Conservation (phyloP, 345 rosid genomes). For the Erodium maritimum region DNA sequence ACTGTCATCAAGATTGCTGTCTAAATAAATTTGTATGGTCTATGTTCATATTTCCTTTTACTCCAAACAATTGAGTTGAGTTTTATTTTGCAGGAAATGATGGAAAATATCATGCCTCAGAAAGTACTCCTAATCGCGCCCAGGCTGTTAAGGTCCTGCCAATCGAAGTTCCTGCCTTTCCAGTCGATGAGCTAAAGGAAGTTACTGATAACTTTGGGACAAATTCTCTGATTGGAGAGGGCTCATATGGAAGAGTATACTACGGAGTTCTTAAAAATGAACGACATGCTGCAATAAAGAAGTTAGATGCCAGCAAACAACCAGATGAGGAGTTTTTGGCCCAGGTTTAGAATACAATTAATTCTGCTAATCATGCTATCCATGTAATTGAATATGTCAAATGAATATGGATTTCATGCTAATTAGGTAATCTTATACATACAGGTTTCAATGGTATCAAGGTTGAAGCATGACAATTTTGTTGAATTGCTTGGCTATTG, state of each 20-base stretch:
- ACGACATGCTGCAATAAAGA: slow-evolving; percentile 69
- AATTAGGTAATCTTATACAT: slow-evolving; percentile 3
- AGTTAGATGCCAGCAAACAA: slow-evolving; percentile 83
- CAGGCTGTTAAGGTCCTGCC: slow-evolving; percentile 36
- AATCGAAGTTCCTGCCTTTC: slow-evolving; percentile 47
- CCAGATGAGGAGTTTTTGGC: slow-evolving; percentile 80
- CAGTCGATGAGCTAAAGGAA: slow-evolving; percentile 54
- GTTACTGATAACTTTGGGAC: slow-evolving; percentile 57
- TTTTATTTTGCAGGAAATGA: slow-evolving; percentile 25
- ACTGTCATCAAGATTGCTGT: neutral
- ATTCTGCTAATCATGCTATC: neutral
- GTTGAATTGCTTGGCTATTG: slow-evolving; percentile 74
- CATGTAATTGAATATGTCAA: neutral
- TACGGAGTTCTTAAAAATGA: slow-evolving; percentile 56
- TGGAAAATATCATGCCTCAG: slow-evolving; percentile 31
- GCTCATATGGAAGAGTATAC: slow-evolving; percentile 90
- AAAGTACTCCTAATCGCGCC: slow-evolving; percentile 19
- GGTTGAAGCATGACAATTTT: slow-evolving; percentile 72
- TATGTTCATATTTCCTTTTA: too few relatives aligned
- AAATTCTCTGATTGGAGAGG: slow-evolving; percentile 69
- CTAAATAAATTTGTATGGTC: too few relatives aligned
- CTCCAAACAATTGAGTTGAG: slow-evolving; percentile 1
- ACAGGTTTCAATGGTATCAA: slow-evolving; percentile 90
- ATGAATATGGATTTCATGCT: neutral
- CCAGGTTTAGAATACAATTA: slow-evolving; percentile 42